Evolutionary conservation across 768 basidiomycete species (phyloP).

Genomic region (Hygrocybe punicea): DNA sequence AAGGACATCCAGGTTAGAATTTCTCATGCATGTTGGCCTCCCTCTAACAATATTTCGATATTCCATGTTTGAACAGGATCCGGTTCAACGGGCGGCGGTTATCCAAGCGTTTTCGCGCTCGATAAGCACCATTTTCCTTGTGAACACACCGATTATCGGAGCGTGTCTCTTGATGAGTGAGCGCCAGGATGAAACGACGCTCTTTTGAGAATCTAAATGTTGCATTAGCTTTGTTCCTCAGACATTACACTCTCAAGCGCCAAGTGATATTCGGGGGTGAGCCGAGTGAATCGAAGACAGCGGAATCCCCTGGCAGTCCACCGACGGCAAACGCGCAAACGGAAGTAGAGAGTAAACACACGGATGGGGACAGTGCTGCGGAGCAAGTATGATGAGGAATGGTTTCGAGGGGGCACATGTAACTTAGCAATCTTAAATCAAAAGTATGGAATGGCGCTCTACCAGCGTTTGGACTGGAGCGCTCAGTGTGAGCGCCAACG

Average conservation of each 20-base stretch:
- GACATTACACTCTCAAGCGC: constrained; percentile 58
- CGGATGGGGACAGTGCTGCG: too few relatives aligned
- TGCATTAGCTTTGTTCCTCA: constrained; percentile 51
- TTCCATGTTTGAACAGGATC: constrained; percentile 39
- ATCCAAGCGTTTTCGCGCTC: constrained; percentile 62
- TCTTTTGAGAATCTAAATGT: neutral
- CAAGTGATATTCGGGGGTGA: constrained; percentile 37
- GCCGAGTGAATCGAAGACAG: constrained; percentile 15
- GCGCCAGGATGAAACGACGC: constrained; percentile 9
- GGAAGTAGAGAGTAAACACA: too few relatives aligned
- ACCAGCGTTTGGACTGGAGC: too few relatives aligned
- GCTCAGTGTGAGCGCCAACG: too few relatives aligned
- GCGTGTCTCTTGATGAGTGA: constrained; percentile 50
- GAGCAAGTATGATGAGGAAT: too few relatives aligned
- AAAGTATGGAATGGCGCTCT: too few relatives aligned
- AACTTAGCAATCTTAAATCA: too few relatives aligned
- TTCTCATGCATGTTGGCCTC: neutral
- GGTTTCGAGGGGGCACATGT: too few relatives aligned
- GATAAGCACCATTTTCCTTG: constrained; percentile 63
- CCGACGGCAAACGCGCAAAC: too few relatives aligned
- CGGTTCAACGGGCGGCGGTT: constrained; percentile 44
- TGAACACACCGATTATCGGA: constrained; percentile 56
- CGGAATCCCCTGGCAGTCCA: neutral
- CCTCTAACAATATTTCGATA: neutral
- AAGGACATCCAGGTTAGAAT: constrained; percentile 43